These are phyloP conservation scores for Musa beccarii DNA, from an alignment of 176 grass and related monocot species.

Conservation along the genomic window DNA sequence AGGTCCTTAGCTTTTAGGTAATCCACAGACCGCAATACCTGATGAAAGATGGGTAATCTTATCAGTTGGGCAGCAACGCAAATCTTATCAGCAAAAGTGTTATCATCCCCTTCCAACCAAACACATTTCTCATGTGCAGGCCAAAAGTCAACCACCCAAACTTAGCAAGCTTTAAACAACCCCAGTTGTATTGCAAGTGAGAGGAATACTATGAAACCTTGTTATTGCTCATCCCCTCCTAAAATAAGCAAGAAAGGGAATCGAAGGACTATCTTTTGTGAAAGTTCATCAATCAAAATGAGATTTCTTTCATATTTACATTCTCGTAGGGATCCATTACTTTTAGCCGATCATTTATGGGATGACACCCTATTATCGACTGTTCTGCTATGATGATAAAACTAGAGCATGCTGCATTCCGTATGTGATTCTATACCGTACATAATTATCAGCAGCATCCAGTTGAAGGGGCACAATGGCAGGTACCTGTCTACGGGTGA, in stretches of 20 bases:
- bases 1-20: too few species aligned
- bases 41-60: too few species aligned
- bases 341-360: too few species aligned
- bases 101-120: too few species aligned
- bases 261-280: background rate
- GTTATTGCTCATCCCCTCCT: background rate
- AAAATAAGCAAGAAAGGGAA: background rate
- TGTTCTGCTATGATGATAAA: too few species aligned
- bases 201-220: background rate
- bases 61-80: too few species aligned
- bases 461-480: background rate
- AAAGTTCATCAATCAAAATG: too few species aligned
- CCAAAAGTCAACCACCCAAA: background rate
- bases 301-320: background rate
- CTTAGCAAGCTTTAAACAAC: background rate
- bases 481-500: conserved; percentile 74
- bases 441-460: background rate
- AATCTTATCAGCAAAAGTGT: too few species aligned
- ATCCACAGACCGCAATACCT: too few species aligned
- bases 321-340: too few species aligned
- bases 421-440: background rate
- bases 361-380: too few species aligned
- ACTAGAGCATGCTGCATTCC: background rate
- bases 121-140: too few species aligned
- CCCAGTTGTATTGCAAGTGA: background rate